Conservation (phyloP, 2,329 filamentous ascomycete genomes). For the Epichloe scottii region DNA sequence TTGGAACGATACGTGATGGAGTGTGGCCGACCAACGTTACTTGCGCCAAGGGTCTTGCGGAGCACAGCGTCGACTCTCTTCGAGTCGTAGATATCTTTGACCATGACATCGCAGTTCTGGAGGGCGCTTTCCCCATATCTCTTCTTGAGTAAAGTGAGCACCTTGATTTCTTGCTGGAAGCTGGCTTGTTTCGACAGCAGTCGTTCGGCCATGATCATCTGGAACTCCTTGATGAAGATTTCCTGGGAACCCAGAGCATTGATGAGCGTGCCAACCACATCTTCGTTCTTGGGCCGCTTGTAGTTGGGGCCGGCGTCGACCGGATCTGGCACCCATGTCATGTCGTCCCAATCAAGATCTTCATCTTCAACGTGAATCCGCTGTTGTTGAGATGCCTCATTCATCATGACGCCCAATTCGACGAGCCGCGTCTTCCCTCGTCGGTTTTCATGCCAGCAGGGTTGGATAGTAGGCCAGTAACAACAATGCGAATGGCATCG, state of each 20-base stretch:
- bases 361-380: conserved; percentile 45
- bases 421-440: conserved; percentile 40
- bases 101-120: conserved; percentile 94
- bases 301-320: conserved; percentile 89
- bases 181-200: conserved; percentile 53
- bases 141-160: conserved; percentile 76
- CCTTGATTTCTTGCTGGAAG: conserved; percentile 69
- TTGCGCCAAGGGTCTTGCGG: conserved; percentile 26
- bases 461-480: conserved; percentile 58
- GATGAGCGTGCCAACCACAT: conserved; percentile 85
- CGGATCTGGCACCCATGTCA: conserved; percentile 86
- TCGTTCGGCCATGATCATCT: conserved; percentile 76
- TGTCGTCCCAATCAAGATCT: conserved; percentile 80
- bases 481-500: conserved; percentile 67
- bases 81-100: conserved; percentile 83
- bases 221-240: conserved; percentile 87
- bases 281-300: conserved; percentile 74
- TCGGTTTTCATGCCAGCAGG: conserved; percentile 38
- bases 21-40: conserved; percentile 8
- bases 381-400: conserved; percentile 43
- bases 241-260: conserved; percentile 81
- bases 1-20: conserved; percentile 54
- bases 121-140: conserved; percentile 76
- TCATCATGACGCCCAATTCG: conserved; percentile 56
- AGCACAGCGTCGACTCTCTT: conserved; percentile 58